Percentiles rank a stretch among this genome's conserved stretches.
phyloP scores from a whole-genome alignment of 805 yeast genomes.

The Maudiozyma turicensis region DNA sequence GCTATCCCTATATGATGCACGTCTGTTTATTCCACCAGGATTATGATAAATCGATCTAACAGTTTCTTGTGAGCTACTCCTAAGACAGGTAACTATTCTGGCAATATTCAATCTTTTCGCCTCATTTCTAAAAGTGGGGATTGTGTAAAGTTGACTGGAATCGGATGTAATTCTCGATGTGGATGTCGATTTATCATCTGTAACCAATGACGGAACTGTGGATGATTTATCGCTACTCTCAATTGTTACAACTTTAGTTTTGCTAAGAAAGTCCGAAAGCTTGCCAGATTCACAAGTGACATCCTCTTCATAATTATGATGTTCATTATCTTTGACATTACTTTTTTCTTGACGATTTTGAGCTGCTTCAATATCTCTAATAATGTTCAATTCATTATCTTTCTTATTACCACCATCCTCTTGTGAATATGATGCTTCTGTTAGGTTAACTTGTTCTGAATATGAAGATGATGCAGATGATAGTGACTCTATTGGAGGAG shows the following conservation, averaged over 20 bases:
- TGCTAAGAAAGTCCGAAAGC: neutral
- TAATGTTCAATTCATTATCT: too few relatives aligned
- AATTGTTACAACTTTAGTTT: neutral
- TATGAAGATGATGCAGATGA: too few relatives aligned
- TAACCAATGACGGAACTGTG: neutral
- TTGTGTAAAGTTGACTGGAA: constrained; percentile 16
- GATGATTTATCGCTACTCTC: neutral
- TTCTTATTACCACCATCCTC: too few relatives aligned
- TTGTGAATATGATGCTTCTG: too few relatives aligned
- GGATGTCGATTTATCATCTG: neutral
- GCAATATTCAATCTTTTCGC: constrained; percentile 8
- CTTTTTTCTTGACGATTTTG: too few relatives aligned
- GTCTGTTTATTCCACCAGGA: neutral
- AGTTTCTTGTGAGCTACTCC: constrained; percentile 12
- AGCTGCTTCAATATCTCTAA: too few relatives aligned
- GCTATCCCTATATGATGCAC: constrained; percentile 8
- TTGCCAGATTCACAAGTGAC: too few relatives aligned
- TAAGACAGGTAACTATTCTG: constrained; percentile 11
- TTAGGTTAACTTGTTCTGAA: too few relatives aligned
- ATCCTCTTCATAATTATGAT: too few relatives aligned
- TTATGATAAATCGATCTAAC: constrained; percentile 7
- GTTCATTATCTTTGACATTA: too few relatives aligned
- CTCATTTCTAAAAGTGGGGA: constrained; percentile 36
- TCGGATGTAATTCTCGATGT: constrained; percentile 1
- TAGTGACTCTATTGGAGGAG: too few relatives aligned